Evolutionary conservation across 495 filamentous ascomycete species (phyloP), one percentile per base, ranked within the genome.

Genomic region (Penicillium taxi): DNA sequence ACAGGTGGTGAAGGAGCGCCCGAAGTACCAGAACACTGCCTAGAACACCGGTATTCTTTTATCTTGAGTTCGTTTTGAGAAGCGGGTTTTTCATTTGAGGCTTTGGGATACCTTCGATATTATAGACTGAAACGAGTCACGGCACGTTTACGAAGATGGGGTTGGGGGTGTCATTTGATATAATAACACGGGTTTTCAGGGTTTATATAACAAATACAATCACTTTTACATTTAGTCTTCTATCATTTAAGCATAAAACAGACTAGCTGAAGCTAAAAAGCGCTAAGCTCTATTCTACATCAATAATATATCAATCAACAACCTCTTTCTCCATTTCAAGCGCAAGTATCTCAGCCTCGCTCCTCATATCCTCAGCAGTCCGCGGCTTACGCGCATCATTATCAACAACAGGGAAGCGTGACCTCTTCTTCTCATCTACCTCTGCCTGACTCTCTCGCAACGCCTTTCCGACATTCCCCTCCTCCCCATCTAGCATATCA

Each of bases 401-500:
- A 58, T 87, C 84, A 12, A 75, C 69, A 28, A 52, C 63, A 8
- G 74, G 74, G 44, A 80, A 77, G 34, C 56, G 59, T 27, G 56
- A 55, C 41, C 63, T 65, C 16, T 32, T 56, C 46, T 43, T 30
- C 32, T 31, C 28, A 29, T 26, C 34, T n/a, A 26, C 35, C 47
- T 52, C 50, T 16, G 47, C 30, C 27, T 31, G 29, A 8, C 25
- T 37, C 44, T 54, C 47, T 22, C 46, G 35, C 38, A 64, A 50
- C 30, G 49, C 48, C 27, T 67, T 70, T 9, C 78, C 78, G n/a
- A 96, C 64, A 65, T 96, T 81, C 7, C 87, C 90, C 43, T 85
- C 83, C 56, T 93, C 86, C 22, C 72, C 77, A 53, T 94, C 87
- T 59, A 96, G 67, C 69, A 81, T 65, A 37, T 78, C 74, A 62